These are phyloP conservation scores for Apiotrichum mycotoxinovorans DNA, from an alignment of 1,284 basidiomycete genomes.

Conservation along the genomic window DNA sequence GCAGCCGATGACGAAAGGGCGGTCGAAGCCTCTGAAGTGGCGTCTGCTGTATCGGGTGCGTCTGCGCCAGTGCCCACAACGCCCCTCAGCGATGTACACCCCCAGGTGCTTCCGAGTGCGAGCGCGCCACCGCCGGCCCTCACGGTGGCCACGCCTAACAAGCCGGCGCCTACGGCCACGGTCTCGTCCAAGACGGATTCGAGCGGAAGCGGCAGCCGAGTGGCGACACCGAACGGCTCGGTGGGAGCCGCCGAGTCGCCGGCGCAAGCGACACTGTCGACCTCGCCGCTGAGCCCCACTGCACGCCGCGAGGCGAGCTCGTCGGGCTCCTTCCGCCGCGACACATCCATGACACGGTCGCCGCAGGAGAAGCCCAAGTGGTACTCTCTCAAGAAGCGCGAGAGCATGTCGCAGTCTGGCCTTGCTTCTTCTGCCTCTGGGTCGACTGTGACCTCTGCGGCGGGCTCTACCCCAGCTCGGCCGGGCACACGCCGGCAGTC, in stretches of 20 bases:
- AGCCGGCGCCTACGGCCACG: background rate
- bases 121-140: background rate
- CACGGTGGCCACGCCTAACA: background rate
- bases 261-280: background rate
- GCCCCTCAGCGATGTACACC: background rate
- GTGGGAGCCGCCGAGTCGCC: background rate
- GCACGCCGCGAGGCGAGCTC: background rate
- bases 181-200: background rate
- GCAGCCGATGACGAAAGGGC: background rate
- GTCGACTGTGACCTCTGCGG: background rate
- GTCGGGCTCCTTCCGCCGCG: background rate
- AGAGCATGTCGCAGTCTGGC: conserved; percentile 1
- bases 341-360: background rate
- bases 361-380: conserved; percentile 10
- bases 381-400: conserved; percentile 14
- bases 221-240: background rate
- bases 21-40: background rate
- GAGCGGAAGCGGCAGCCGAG: background rate
- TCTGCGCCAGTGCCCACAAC: background rate
- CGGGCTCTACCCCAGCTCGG: background rate
- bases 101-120: background rate
- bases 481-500: conserved; percentile 5
- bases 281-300: background rate
- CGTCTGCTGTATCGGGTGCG: background rate
- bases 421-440: too few species aligned